phyloP scores from a whole-genome alignment of 164 flowering plant species.

The Magnolia officinalis region DNA sequence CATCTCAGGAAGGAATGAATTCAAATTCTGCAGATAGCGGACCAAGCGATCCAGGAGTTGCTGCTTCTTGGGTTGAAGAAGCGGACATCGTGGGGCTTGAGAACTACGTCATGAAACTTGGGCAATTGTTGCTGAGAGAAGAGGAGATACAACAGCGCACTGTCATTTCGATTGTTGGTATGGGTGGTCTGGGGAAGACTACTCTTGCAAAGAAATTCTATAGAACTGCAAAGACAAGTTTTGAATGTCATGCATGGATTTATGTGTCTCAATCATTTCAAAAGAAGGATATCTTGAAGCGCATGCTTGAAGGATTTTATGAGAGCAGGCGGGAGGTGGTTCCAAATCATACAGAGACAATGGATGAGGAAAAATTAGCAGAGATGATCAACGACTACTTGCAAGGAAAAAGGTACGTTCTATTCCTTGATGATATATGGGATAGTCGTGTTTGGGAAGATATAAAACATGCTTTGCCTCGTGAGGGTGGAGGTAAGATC shows the following conservation, averaged over 20 bases:
- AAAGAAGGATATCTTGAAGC: not conserved
- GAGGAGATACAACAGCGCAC: not conserved
- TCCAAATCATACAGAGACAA: not conserved
- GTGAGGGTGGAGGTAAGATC: not conserved
- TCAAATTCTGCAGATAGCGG: not conserved
- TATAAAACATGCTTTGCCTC: slow-evolving; percentile 2
- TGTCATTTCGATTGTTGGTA: slow-evolving; percentile 1
- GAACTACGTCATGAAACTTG: not conserved
- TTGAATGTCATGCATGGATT: not conserved
- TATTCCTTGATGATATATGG: slow-evolving; percentile 29
- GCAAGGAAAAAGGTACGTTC: slow-evolving; percentile 11
- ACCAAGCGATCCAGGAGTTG: not conserved
- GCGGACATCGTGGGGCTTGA: slow-evolving; percentile 5
- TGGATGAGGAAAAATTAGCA: not conserved
- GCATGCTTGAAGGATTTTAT: not conserved
- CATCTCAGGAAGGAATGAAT: not conserved
- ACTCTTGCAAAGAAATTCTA: slow-evolving; percentile 1
- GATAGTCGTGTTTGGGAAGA: not conserved
- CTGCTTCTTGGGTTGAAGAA: slow-evolving; percentile 6
- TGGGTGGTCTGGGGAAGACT: slow-evolving; percentile 6
- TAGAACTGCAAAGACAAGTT: not conserved
- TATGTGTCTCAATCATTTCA: slow-evolving; percentile 5
- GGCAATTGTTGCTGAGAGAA: not conserved
- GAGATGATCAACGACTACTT: not conserved
- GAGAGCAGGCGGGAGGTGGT: not conserved